phyloP scores from a whole-genome alignment of 176 grass and related monocot genomes.

The Rhynchospora pubera region DNA sequence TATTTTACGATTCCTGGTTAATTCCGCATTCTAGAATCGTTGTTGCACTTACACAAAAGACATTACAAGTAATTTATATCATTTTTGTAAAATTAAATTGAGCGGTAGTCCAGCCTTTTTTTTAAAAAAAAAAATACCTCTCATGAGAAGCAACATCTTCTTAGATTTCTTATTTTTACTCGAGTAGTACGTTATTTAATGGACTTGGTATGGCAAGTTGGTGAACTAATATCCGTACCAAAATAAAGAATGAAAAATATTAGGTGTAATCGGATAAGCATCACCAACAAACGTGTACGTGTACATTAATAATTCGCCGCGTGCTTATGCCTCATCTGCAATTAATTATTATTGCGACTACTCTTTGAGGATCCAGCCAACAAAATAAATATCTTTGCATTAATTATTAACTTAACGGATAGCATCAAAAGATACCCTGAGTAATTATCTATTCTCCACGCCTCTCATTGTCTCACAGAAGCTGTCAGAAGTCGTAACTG shows the following conservation, averaged over 20 bases:
- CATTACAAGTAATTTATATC: too few relatives aligned
- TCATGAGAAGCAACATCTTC: neutral
- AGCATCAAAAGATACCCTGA: neutral
- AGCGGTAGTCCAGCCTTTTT: too few relatives aligned
- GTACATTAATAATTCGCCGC: constrained; percentile 1
- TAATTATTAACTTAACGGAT: neutral
- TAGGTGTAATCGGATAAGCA: constrained; percentile 3
- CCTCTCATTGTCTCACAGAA: neutral
- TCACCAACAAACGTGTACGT: neutral
- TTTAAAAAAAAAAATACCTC: neutral
- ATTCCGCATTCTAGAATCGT: too few relatives aligned
- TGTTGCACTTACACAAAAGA: too few relatives aligned
- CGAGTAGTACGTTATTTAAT: neutral
- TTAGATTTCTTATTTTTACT: neutral
- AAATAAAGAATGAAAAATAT: neutral
- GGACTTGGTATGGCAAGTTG: neutral
- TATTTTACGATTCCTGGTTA: too few relatives aligned
- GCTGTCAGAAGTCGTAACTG: neutral
- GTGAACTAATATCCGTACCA: neutral
- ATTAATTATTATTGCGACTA: neutral
- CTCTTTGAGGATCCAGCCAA: neutral
- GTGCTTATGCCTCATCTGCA: neutral
- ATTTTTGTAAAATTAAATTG: too few relatives aligned
- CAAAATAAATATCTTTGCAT: neutral
- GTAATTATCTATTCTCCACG: neutral